These are phyloP conservation scores for Annona cherimola DNA, from an alignment of 164 flowering plant species.

Conservation along the genomic window DNA sequence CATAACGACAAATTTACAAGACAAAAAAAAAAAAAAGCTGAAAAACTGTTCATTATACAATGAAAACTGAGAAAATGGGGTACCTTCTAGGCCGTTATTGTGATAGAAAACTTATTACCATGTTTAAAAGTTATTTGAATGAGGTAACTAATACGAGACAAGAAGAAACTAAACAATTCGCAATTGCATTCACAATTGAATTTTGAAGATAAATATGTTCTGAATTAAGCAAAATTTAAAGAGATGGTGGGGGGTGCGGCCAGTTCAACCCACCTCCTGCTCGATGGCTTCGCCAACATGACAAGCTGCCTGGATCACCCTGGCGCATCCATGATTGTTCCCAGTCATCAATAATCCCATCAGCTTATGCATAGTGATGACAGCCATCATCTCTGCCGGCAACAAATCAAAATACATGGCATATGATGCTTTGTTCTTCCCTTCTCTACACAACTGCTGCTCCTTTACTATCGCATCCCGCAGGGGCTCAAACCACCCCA, in stretches of 20 bases:
- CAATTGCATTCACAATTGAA: no score
- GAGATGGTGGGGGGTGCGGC: not conserved
- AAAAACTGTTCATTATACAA: no score
- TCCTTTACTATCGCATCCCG: slow-evolving; percentile 53
- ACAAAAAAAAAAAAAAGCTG: no score
- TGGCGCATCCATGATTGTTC: slow-evolving; percentile 47
- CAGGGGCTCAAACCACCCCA: slow-evolving; percentile 97
- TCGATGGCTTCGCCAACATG: slow-evolving; percentile 85
- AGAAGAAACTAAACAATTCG: not conserved
- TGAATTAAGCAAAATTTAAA: no score
- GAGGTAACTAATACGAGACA: not conserved
- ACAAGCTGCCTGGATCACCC: slow-evolving; percentile 80
- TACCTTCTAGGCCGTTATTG: no score
- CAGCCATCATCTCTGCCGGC: slow-evolving; percentile 92
- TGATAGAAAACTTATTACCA: no score
- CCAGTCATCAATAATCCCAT: slow-evolving; percentile 81
- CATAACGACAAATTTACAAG: no score
- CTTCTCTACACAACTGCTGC: slow-evolving; percentile 46
- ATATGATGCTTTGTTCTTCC: slow-evolving; percentile 39
- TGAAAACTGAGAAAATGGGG: no score
- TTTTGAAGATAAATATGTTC: no score
- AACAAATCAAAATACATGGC: slow-evolving; percentile 54
- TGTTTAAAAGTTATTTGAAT: not conserved
- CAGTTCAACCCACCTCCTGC: slow-evolving; percentile 62
- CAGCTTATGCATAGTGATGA: slow-evolving; percentile 95